A percentile compares a stretch with the other conserved stretches of the same genome.
Conservation (phyloP, 1,139 yeast genomes). For the Lodderomyces margitis region DNA sequence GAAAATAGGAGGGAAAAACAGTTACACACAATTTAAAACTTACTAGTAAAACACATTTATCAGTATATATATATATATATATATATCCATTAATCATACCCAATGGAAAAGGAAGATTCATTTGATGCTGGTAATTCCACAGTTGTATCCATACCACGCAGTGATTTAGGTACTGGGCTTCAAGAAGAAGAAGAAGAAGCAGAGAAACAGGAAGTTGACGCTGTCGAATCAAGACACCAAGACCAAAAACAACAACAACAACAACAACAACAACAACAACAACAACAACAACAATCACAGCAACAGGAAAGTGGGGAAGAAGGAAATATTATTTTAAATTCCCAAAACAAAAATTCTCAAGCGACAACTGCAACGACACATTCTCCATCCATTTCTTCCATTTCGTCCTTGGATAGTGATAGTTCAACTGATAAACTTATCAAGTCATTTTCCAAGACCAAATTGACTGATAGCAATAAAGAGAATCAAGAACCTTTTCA, state of each 20-base stretch:
- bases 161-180: not conserved
- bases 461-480: constrained; percentile 8
- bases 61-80: no score
- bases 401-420: constrained; percentile 28
- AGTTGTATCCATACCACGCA: constrained; percentile 1
- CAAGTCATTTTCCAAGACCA: constrained; percentile 25
- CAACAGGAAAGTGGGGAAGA: not conserved
- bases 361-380: constrained; percentile 1
- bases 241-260: not conserved
- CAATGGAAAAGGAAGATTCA: constrained; percentile 2
- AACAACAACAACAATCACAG: not conserved
- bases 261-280: not conserved
- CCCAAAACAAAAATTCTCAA: not conserved
- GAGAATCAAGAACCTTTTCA: constrained; percentile 4
- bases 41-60: no score
- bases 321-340: not conserved
- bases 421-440: constrained; percentile 34
- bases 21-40: no score
- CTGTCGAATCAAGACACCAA: not conserved
- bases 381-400: constrained; percentile 22
- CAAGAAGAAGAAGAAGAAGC: not conserved
- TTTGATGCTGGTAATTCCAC: constrained; percentile 4
- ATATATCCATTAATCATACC: not conserved
- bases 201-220: not conserved
- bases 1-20: not conserved